These are phyloP conservation scores for Verticillium nonalfalfae DNA, from an alignment of 2,329 filamentous ascomycete genomes.

Conservation along the genomic window DNA sequence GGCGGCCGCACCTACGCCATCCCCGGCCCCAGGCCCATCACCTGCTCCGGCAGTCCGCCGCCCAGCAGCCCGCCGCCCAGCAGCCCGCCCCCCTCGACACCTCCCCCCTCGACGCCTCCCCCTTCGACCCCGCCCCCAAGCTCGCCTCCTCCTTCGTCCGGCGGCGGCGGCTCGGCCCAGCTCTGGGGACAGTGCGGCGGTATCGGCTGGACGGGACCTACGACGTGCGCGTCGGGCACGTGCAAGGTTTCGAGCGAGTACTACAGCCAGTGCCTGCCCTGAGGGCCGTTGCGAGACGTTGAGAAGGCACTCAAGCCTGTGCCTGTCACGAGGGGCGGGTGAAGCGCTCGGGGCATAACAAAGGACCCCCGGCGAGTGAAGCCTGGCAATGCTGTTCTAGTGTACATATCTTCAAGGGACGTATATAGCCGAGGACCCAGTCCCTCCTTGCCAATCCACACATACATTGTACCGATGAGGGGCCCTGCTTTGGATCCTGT, in stretches of 20 bases:
- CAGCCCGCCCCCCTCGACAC: neutral
- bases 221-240: slow-evolving; percentile 17
- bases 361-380: too few relatives aligned
- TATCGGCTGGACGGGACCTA: slow-evolving; percentile 17
- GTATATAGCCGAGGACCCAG: too few relatives aligned
- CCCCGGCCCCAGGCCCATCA: neutral
- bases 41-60: neutral
- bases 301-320: slow-evolving; percentile 20
- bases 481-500: too few relatives aligned
- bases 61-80: too few relatives aligned
- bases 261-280: slow-evolving; percentile 20
- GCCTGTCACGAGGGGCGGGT: slow-evolving; percentile 9
- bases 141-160: slow-evolving; percentile 3
- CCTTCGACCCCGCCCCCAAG: slow-evolving; percentile 2
- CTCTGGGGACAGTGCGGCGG: slow-evolving; percentile 17
- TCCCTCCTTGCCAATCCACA: too few relatives aligned
- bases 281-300: slow-evolving; percentile 14
- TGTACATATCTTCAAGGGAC: too few relatives aligned
- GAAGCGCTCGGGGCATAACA: too few relatives aligned
- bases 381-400: too few relatives aligned
- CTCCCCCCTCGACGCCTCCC: neutral
- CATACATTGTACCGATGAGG: too few relatives aligned
- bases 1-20: slow-evolving; percentile 4
- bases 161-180: slow-evolving; percentile 7
- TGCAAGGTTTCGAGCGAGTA: slow-evolving; percentile 19